phyloP scores from a whole-genome alignment of 768 basidiomycete species.

The Leccinellum albellum region DNA sequence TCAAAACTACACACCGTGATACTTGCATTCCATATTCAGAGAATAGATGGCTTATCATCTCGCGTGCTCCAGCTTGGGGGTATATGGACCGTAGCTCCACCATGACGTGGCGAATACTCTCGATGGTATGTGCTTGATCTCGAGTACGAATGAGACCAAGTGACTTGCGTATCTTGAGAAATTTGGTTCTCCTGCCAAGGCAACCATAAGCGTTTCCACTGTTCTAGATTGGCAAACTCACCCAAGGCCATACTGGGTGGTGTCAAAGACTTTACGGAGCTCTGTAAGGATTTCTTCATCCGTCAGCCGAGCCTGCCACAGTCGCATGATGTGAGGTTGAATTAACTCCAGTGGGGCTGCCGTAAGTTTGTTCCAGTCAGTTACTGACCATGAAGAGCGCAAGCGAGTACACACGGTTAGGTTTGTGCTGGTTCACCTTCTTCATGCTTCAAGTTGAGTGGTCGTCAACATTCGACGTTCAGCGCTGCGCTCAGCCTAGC shows the following conservation, averaged over 20 bases:
- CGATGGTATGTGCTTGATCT: not conserved
- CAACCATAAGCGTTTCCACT: not conserved
- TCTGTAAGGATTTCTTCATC: not conserved
- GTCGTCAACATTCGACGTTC: too few relatives aligned
- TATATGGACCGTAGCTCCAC: not conserved
- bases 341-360: not conserved
- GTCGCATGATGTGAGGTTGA: not conserved
- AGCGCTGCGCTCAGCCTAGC: too few relatives aligned
- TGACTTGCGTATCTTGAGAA: not conserved
- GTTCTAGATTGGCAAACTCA: not conserved
- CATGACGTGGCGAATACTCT: not conserved
- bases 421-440: not conserved
- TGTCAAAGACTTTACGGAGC: not conserved
- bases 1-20: not conserved
- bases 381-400: not conserved
- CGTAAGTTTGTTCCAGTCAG: not conserved
- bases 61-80: not conserved
- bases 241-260: not conserved
- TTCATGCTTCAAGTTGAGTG: too few relatives aligned
- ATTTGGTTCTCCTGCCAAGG: not conserved
- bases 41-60: conserved; percentile 1
- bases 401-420: not conserved
- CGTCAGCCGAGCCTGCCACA: not conserved
- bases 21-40: not conserved
- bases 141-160: not conserved